A percentile compares a stretch with the other conserved stretches of the same genome.
Conservation (phyloP, 2,329 filamentous ascomycete genomes). For the Ophiostoma ips region DNA sequence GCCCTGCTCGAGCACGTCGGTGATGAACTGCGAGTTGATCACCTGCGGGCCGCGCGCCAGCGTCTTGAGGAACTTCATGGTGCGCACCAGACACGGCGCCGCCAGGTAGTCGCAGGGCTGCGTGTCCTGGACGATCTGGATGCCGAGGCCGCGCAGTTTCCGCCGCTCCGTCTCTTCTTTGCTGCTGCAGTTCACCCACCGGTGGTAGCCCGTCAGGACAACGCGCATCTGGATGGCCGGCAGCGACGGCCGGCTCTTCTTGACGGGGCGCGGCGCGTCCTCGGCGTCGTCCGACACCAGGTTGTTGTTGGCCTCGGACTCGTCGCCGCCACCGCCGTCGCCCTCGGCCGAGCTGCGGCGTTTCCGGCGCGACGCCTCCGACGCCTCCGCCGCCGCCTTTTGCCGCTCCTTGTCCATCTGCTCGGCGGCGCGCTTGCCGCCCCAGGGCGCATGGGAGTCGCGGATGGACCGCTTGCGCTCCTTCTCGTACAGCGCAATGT, state of each 20-base stretch:
- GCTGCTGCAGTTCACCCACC: conserved; percentile 60
- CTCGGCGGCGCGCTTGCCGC: conserved; percentile 48
- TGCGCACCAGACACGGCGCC: conserved; percentile 75
- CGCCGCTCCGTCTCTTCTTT: conserved; percentile 63
- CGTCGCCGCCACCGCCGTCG: conserved; percentile 19
- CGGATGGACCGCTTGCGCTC: conserved; percentile 64
- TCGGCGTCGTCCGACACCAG: conserved; percentile 25
- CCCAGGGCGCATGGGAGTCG: conserved; percentile 37
- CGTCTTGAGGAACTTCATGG: conserved; percentile 83
- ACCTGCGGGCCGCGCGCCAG: conserved; percentile 69
- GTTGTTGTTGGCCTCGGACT: conserved; percentile 7
- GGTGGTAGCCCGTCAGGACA: conserved; percentile 69
- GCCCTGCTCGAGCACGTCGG: conserved; percentile 57
- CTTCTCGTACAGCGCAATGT: conserved; percentile 84
- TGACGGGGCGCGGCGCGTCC: conserved; percentile 39
- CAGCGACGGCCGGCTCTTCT: conserved; percentile 47
- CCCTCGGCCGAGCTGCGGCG: conserved; percentile 9
- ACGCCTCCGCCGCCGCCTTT: conserved; percentile 38
- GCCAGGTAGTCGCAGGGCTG: conserved; percentile 72
- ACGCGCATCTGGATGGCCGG: conserved; percentile 60
- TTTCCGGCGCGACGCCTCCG: conserved; percentile 37
- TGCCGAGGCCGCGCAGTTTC: conserved; percentile 70
- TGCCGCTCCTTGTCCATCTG: conserved; percentile 36
- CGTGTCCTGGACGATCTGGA: conserved; percentile 64
- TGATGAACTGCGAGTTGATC: conserved; percentile 65